phyloP scores from a whole-genome alignment of 2,329 filamentous ascomycete genomes.

The Cyclaneusma minus region DNA sequence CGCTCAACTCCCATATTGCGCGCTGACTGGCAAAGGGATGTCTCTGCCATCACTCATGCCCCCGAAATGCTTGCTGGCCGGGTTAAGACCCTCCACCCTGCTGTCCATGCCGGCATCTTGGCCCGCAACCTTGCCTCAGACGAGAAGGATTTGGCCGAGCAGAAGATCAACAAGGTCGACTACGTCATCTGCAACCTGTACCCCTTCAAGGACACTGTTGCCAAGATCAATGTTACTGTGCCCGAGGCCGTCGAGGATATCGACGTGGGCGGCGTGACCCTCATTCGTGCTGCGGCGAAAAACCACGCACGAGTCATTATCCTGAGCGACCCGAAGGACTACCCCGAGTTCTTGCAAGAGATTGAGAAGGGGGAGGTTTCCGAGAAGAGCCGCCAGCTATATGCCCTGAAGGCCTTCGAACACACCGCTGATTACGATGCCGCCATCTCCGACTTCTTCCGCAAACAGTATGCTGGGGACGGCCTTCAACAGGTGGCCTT shows the following conservation, averaged over 20 bases:
- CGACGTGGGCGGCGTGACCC: constrained; percentile 92
- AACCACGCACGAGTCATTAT: constrained; percentile 95
- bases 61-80: constrained; percentile 91
- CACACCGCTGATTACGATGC: constrained; percentile 95
- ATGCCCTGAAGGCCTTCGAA: constrained; percentile 95
- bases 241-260: constrained; percentile 97
- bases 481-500: constrained; percentile 72
- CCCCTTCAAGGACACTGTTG: constrained; percentile 96
- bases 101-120: constrained; percentile 78
- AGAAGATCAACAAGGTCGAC: constrained; percentile 91
- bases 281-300: constrained; percentile 93
- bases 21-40: constrained; percentile 45
- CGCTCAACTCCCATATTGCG: neutral
- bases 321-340: constrained; percentile 85
- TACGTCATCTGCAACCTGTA: constrained; percentile 97
- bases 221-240: constrained; percentile 93
- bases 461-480: constrained; percentile 83
- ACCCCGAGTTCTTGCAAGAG: constrained; percentile 85
- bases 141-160: constrained; percentile 89
- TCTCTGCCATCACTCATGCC: constrained; percentile 91
- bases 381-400: constrained; percentile 70
- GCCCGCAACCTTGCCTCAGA: constrained; percentile 89
- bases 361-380: constrained; percentile 76
- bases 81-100: constrained; percentile 93
- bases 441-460: constrained; percentile 93